Base-by-base conservation (phyloP, 164 flowering plant species). In the Sedum album region DNA sequence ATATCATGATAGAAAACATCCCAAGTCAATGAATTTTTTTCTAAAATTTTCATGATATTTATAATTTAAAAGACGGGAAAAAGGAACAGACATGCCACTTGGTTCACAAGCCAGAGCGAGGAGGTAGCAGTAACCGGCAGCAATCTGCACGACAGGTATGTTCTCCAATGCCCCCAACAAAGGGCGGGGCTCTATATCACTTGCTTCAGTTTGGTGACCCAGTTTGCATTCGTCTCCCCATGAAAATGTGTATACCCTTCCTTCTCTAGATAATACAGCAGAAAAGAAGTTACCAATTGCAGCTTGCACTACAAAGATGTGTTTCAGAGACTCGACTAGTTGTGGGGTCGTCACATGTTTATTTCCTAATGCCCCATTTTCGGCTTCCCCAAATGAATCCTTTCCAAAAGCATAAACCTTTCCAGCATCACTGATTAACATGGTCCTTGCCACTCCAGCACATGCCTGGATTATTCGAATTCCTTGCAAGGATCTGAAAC, bases 101-200 rank as follows among this genome's bases (percentile, higher is more conserved):
- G 96, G 90, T 75, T 92, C 86, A 73, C 93, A 95, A 41, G 96
- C 89, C 69, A 95, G 82, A 30, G 89, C 90, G 73, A 95, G 96
- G 81, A 95, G 97, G 77, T 92, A 95, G 79, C 99, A 95, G 75
- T 92, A 92, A 65, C 99, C 99, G 63, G 99, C 97, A 13, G 97
- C 97, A 71, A 95, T 92, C 80, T 95, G 97, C 68, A 95, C 97
- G 23, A 92, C 96, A 0, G 88, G 97, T 63, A 86, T 74, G 73
- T 89, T 82, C 74, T 90, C 98, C 5, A 95, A 79, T 21, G 93
- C 84, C 6, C 99, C 99, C 71, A 83, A 75, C 69, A 95, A 75
- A 68, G 87, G 93, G 70, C 77, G 85, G n/a, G 99, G 99, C 70
- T 85, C 91, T 41, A 78, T 67, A 79, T 95, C 99, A 78, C 44